Percentiles rank a stretch among this genome's conserved stretches.
These are phyloP conservation scores for Pleurotus giganteus DNA, from an alignment of 768 basidiomycete species.

Conservation along the genomic window DNA sequence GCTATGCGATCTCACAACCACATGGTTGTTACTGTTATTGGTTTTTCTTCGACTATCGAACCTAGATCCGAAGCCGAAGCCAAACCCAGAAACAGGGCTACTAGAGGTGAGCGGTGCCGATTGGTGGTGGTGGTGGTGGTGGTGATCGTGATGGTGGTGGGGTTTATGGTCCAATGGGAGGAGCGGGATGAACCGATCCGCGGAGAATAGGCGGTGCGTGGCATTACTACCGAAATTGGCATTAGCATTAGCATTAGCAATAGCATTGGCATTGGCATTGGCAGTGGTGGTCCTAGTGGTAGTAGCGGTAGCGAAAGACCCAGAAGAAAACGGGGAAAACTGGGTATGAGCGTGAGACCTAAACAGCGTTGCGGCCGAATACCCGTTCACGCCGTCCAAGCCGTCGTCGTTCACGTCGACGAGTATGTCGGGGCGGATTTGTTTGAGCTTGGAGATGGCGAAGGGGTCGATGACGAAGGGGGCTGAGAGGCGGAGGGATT, in stretches of 20 bases:
- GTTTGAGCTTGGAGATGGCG: neutral
- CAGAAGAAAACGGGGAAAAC: neutral
- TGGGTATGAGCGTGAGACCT: neutral
- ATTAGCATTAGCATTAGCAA: too few relatives aligned
- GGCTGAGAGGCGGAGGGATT: neutral
- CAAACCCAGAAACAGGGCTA: too few relatives aligned
- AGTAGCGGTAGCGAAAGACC: neutral
- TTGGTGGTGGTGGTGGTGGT: too few relatives aligned
- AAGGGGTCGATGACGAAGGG: neutral
- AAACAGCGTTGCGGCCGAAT: neutral
- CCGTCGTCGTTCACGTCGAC: neutral
- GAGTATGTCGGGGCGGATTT: neutral
- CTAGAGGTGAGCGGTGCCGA: too few relatives aligned
- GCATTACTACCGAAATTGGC: too few relatives aligned
- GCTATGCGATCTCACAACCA: slow-evolving; percentile 1
- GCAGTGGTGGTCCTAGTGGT: neutral
- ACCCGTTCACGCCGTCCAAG: slow-evolving; percentile 1
- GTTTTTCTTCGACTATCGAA: slow-evolving; percentile 6
- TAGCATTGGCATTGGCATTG: neutral
- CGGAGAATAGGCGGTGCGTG: neutral
- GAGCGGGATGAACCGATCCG: neutral
- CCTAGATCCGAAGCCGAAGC: slow-evolving; percentile 4
- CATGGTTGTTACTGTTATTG: too few relatives aligned
- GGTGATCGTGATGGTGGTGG: too few relatives aligned
- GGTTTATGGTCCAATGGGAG: neutral